Base-by-base conservation (phyloP, 345 rosid species). In the Nephelium lappaceum region DNA sequence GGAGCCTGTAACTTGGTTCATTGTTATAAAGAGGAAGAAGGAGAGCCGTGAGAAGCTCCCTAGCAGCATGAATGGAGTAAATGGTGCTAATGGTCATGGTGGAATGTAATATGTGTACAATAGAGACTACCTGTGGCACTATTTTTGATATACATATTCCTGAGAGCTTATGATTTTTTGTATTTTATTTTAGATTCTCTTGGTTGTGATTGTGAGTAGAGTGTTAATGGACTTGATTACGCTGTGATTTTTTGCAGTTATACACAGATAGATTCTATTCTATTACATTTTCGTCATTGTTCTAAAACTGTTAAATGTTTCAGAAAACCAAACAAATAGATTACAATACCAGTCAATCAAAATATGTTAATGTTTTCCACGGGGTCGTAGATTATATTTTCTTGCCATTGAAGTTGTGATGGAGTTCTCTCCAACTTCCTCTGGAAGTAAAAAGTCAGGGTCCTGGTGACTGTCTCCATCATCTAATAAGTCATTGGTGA, bases 1-100 rank as follows among this genome's bases (percentile, higher is more conserved):
- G 81, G 99, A 95, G 69, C 88, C 88, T 2, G 67, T 90, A 0
- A 95, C 98, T 69, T 95, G 99, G 98, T 58, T 72, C 45, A 76
- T 93, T 0, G 99, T 93, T 45, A 55, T 95, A 27, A 87, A 78
- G 47, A 89, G 92, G 67, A 92, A 89, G 87, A 85, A 73, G 67
- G 71, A 57, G 85, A 75, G 12, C 36, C 11, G 76, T 63, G 67
- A 67, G 72, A 88, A 88, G 71, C 60, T 73, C 23, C 77, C 85
- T 18, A 81, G 81, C 69, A 72, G 82, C 55, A 70, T 45, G 49
- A 89, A 88, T 81, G 90, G 90, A 76, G 47, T 72, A 5, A 77
- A 78, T 43, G 90, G 77, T 70, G 61, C 41, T 53, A 82, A 87
- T 87, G 87, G 83, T 25, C 25, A 76, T 49, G 24, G 78, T 49